Evolutionary conservation across 2,329 filamentous ascomycete genomes (phyloP).

Genomic region (Fusarium ambrosium): DNA sequence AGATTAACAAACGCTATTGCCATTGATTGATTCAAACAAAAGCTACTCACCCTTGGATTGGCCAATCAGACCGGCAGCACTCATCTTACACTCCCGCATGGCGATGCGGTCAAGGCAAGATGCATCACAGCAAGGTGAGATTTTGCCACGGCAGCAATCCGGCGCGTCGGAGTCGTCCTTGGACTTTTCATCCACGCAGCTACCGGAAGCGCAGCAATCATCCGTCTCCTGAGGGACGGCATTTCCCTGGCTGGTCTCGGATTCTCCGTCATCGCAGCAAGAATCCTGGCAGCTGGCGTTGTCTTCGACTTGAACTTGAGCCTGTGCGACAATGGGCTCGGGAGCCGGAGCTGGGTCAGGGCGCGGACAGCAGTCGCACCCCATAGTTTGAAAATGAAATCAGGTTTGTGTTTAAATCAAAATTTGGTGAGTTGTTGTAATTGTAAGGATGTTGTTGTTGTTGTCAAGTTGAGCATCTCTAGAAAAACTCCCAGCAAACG

Average conservation of each 20-base stretch:
- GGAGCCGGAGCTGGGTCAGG: conserved; percentile 8
- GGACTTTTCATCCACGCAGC: background rate
- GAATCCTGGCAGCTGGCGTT: conserved; percentile 14
- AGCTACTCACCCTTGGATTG: conserved; percentile 7
- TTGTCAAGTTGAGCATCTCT: background rate
- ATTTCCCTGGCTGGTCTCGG: background rate
- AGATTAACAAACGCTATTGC: conserved; percentile 1
- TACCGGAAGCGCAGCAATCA: conserved; percentile 8
- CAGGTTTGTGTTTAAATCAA: background rate
- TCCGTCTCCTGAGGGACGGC: background rate
- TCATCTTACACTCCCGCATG: conserved; percentile 55
- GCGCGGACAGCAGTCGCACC: conserved; percentile 31
- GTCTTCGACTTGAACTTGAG: background rate
- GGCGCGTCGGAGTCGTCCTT: conserved; percentile 11
- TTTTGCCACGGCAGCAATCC: conserved; percentile 59
- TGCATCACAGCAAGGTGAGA: conserved; percentile 57
- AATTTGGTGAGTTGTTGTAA: background rate
- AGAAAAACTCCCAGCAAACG: background rate
- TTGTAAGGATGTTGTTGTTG: background rate
- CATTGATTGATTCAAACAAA: background rate
- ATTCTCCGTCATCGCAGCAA: conserved; percentile 13
- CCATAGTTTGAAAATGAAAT: conserved; percentile 20
- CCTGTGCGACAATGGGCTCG: background rate
- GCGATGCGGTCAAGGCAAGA: conserved; percentile 61
- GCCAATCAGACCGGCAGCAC: background rate